Conservation (phyloP, 257 asterid species). For the Salvia rosmarinus region DNA sequence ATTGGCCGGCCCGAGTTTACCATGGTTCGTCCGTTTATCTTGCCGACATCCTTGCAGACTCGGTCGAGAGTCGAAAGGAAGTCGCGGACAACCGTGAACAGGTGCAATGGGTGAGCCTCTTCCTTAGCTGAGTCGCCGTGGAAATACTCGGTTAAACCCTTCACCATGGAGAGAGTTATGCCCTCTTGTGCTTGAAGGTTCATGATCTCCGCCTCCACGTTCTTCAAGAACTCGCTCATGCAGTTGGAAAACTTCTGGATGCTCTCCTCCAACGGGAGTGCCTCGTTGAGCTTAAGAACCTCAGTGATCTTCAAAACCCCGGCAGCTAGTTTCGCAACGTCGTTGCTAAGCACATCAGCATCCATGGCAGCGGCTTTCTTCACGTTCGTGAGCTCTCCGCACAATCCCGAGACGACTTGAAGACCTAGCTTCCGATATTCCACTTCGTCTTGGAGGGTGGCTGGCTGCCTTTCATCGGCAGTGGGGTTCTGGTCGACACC, state of each 20-base stretch:
- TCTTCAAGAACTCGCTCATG: conserved; percentile 59
- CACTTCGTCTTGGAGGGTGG: conserved; percentile 54
- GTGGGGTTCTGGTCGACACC: conserved; percentile 37
- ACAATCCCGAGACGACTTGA: conserved; percentile 63
- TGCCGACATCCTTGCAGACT: conserved; percentile 71
- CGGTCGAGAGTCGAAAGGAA: conserved; percentile 68
- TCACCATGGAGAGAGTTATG: conserved; percentile 71
- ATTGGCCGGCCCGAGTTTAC: conserved; percentile 53
- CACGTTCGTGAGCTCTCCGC: conserved; percentile 77
- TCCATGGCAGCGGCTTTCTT: conserved; percentile 84
- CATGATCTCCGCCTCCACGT: conserved; percentile 54
- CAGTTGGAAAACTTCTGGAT: conserved; percentile 43
- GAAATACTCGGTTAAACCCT: conserved; percentile 71
- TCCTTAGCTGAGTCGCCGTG: conserved; percentile 75
- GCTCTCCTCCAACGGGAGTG: conserved; percentile 35
- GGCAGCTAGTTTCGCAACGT: conserved; percentile 50
- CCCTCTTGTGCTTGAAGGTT: conserved; percentile 64
- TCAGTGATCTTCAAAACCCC: conserved; percentile 57
- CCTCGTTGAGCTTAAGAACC: conserved; percentile 53
- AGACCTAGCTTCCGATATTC: conserved; percentile 66
- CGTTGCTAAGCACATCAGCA: conserved; percentile 54
- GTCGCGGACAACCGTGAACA: conserved; percentile 75
- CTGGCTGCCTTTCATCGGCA: conserved; percentile 37
- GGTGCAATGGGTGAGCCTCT: conserved; percentile 67
- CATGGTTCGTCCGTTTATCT: conserved; percentile 61